Conservation (phyloP, 768 basidiomycete genomes). For the Tremella yokohamensis region DNA sequence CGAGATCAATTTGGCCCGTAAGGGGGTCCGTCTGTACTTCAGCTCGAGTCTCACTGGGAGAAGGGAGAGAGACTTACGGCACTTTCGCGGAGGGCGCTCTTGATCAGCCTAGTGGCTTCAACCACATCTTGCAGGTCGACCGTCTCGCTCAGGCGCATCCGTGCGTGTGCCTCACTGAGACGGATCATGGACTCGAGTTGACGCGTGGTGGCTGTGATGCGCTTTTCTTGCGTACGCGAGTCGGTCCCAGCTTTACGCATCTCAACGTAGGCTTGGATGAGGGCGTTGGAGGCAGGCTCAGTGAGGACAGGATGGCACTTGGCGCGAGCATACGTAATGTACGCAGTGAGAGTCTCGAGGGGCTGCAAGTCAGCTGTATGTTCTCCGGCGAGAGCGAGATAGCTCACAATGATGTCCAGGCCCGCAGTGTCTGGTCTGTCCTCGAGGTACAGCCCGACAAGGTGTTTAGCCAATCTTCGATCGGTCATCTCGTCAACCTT, state of each 20-base stretch:
- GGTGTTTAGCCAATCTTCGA: slow-evolving; percentile 80
- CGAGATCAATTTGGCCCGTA: slow-evolving; percentile 95
- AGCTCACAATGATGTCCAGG: slow-evolving; percentile 70
- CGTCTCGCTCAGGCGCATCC: slow-evolving; percentile 85
- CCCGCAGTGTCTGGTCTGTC: slow-evolving; percentile 69
- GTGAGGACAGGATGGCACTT: slow-evolving; percentile 81
- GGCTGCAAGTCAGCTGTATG: slow-evolving; percentile 58
- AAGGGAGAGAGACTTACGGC: slow-evolving; percentile 44
- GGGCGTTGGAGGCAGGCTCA: slow-evolving; percentile 75
- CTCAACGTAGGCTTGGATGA: slow-evolving; percentile 84
- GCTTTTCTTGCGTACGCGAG: slow-evolving; percentile 77
- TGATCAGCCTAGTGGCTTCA: slow-evolving; percentile 92
- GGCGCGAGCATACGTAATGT: slow-evolving; percentile 86
- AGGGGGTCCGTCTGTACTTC: slow-evolving; percentile 71
- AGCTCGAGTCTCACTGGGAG: too few relatives aligned
- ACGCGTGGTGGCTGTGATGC: slow-evolving; percentile 96
- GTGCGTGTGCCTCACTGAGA: slow-evolving; percentile 89
- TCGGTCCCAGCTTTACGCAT: slow-evolving; percentile 89
- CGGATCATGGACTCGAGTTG: slow-evolving; percentile 97
- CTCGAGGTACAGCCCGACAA: slow-evolving; percentile 90
- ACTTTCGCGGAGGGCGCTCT: slow-evolving; percentile 83
- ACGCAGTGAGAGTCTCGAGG: slow-evolving; percentile 82
- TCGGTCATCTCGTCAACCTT: slow-evolving; percentile 86
- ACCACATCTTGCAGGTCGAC: slow-evolving; percentile 83
- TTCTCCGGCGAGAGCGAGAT: neutral